Evolutionary conservation across 2,329 filamentous ascomycete species (phyloP).

Genomic region (Epicoccum sorghinum): DNA sequence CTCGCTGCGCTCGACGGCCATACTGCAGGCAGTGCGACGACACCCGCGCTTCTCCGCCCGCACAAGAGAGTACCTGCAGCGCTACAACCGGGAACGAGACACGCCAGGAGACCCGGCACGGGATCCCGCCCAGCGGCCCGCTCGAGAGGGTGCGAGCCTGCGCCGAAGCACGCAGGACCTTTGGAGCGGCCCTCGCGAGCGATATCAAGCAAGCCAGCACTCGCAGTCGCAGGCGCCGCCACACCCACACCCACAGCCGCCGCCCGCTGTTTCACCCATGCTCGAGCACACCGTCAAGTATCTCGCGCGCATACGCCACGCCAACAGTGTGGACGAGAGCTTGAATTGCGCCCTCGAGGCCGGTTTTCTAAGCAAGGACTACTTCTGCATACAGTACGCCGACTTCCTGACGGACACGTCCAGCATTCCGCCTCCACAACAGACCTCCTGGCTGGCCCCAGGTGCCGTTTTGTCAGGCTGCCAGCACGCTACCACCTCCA

Average conservation of each 20-base stretch:
- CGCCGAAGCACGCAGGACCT: slow-evolving; percentile 34
- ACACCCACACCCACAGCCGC: slow-evolving; percentile 8
- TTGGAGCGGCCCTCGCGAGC: slow-evolving; percentile 37
- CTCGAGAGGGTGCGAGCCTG: not conserved
- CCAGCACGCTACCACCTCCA: slow-evolving; percentile 60
- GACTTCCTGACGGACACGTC: slow-evolving; percentile 65
- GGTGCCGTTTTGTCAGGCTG: slow-evolving; percentile 66
- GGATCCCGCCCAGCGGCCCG: not conserved
- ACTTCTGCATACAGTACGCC: slow-evolving; percentile 52
- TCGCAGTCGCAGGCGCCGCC: slow-evolving; percentile 29
- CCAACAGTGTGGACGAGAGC: slow-evolving; percentile 60
- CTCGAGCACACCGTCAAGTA: slow-evolving; percentile 68
- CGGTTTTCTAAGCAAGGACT: slow-evolving; percentile 61
- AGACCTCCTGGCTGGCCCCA: slow-evolving; percentile 67
- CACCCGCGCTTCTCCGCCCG: slow-evolving; percentile 49
- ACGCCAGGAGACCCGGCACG: not conserved
- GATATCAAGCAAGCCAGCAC: slow-evolving; percentile 11
- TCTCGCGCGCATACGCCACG: slow-evolving; percentile 63
- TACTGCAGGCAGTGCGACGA: slow-evolving; percentile 49
- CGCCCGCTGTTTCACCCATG: slow-evolving; percentile 40
- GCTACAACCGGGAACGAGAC: slow-evolving; percentile 48
- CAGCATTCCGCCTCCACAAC: slow-evolving; percentile 56
- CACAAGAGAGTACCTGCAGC: slow-evolving; percentile 46
- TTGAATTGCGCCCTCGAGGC: slow-evolving; percentile 59
- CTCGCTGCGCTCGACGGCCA: slow-evolving; percentile 45